Evolutionary conservation across 345 rosid species (phyloP), one percentile per base, ranked within the genome.

Genomic region (Anacardium occidentale): DNA sequence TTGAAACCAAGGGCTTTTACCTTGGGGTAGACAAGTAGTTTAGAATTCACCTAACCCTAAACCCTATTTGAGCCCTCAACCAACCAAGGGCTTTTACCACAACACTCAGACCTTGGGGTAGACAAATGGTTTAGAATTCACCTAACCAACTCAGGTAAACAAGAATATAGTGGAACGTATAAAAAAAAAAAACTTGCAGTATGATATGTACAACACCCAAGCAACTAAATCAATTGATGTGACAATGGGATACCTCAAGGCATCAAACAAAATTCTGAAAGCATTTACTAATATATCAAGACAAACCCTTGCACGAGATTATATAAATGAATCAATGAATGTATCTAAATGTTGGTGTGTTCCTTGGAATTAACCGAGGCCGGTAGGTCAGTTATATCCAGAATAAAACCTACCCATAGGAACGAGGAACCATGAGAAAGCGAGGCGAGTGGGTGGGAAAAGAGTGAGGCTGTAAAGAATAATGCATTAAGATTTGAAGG

Each of bases 191-290:
- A 40, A 52, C 26, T 52, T 37, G 57, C 24, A 9, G 24, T 55
- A 37, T 13, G 17, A 62, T 64, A 53, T 51, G 51, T 12, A 3
- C 29, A 17, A 10, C 60, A 5, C 17, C 18, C 56, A 64, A 20
- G 24, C 15, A 10, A 54, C 69, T 37, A 21, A 24, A 63, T 25
- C 48, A 61, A 18, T 51, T 37, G 25, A 44, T 25, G 52, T 25
- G 54, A 22, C 29, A 61, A 25, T 26, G 25, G 69, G 26, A 37
- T 20, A 61, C 51, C 40, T 62, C 50, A 42, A 57, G 54, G 20
- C 15, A 71, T 51, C 75, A 62, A 51, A 34, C 17, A 34, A 21
- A 71, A 32, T 25, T 67, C 45, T 12, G 50, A 25, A 20, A 32
- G 59, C 52, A 32, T 69, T 13, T 21, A 51, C 63, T 34, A 37